Conservation (phyloP, 1,139 yeast genomes). For the Hyphopichia wangnamkhiaoensis region DNA sequence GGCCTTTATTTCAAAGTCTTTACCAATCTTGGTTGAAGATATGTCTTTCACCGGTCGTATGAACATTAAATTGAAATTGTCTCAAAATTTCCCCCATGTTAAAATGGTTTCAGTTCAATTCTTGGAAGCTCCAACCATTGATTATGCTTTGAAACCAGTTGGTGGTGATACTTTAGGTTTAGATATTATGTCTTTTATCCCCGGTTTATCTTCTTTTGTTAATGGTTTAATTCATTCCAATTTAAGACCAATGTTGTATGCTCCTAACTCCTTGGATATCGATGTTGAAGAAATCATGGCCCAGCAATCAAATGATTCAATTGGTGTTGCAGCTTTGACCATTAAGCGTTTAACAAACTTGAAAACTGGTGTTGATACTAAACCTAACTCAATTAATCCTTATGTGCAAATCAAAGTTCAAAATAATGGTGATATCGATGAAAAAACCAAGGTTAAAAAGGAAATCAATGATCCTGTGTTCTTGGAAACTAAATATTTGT, state of each 20-base stretch:
- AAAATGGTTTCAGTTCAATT: conserved; percentile 69
- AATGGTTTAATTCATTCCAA: conserved; percentile 67
- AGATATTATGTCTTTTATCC: conserved; percentile 80
- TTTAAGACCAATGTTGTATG: conserved; percentile 75
- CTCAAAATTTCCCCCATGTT: conserved; percentile 71
- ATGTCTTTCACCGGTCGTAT: conserved; percentile 74
- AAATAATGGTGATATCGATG: conserved; percentile 42
- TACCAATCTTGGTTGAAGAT: conserved; percentile 76
- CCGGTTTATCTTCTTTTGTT: conserved; percentile 76
- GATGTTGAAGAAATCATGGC: conserved; percentile 72
- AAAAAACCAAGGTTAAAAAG: conserved; percentile 59
- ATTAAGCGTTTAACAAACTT: conserved; percentile 53
- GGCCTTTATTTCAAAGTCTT: conserved; percentile 70
- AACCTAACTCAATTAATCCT: conserved; percentile 56
- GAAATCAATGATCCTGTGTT: conserved; percentile 58
- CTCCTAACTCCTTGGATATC: conserved; percentile 78
- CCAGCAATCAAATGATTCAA: conserved; percentile 61
- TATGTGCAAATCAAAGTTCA: conserved; percentile 54
- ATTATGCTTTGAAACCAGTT: conserved; percentile 79
- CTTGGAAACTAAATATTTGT: conserved; percentile 63
- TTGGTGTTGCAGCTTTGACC: conserved; percentile 67
- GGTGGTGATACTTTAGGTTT: conserved; percentile 85
- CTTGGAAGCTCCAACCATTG: conserved; percentile 75
- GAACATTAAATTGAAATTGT: conserved; percentile 64
- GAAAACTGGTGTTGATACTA: conserved; percentile 40